A percentile compares a stretch with the other conserved stretches of the same genome.
Evolutionary conservation across 2,329 filamentous ascomycete species (phyloP).

Genomic region (Trichoderma oligosporum): DNA sequence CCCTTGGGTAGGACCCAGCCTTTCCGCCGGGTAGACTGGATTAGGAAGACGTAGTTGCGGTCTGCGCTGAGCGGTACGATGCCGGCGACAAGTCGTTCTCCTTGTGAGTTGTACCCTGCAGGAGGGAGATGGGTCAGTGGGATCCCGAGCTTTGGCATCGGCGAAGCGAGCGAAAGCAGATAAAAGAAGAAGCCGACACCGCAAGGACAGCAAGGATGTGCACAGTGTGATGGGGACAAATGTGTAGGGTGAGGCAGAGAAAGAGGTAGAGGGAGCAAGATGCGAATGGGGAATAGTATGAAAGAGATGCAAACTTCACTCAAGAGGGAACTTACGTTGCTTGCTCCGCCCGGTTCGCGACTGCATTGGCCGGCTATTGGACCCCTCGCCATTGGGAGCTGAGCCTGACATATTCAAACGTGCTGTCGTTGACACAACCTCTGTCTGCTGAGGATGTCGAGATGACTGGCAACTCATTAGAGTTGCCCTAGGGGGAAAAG

Average conservation of each 20-base stretch:
- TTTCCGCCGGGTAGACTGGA: conserved; percentile 85
- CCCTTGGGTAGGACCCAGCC: conserved; percentile 98
- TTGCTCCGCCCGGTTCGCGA: conserved; percentile 73
- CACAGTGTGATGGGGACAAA: neutral
- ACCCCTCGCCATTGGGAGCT: conserved; percentile 35
- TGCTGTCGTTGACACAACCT: conserved; percentile 18
- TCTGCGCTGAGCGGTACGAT: conserved; percentile 85
- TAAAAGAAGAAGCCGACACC: neutral
- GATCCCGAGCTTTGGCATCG: conserved; percentile 20
- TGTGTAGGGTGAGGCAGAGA: neutral
- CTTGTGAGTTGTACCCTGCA: conserved; percentile 83
- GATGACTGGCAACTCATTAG: conserved; percentile 12
- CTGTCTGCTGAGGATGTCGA: neutral
- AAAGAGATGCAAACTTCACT: conserved; percentile 12
- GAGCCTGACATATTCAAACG: conserved; percentile 36
- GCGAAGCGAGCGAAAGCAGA: conserved; percentile 20
- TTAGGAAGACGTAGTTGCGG: conserved; percentile 83
- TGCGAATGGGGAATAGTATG: neutral
- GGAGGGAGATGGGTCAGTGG: conserved; percentile 26
- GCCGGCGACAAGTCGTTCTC: conserved; percentile 91
- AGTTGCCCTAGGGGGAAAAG: neutral
- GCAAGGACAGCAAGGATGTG: conserved; percentile 7
- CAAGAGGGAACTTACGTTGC: conserved; percentile 62
- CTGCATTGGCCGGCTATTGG: conserved; percentile 57
- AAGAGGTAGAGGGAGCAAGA: neutral